phyloP scores from a whole-genome alignment of 1,139 yeast species.

The Arxiozyma telluris region DNA sequence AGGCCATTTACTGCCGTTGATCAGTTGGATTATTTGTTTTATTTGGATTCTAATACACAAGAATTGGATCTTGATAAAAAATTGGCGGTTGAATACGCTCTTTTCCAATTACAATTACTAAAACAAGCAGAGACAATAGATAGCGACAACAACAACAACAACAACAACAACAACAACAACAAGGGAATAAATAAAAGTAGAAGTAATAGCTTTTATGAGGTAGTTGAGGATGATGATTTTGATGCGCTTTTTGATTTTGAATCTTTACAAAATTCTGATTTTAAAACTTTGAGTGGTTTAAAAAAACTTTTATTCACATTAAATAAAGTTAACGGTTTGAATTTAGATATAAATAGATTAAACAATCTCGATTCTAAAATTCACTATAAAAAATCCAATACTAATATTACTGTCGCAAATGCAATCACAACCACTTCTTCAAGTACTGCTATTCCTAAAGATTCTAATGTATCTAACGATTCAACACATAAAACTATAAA shows the following conservation, averaged over 20 bases:
- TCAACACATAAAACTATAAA: neutral
- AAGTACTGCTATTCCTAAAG: neutral
- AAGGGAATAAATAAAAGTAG: too few relatives aligned
- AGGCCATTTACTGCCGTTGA: conserved; percentile 18
- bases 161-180: neutral
- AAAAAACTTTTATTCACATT: conserved; percentile 11
- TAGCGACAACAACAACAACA: neutral
- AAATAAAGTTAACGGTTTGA: conserved; percentile 16
- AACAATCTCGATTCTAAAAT: neutral
- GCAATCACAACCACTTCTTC: too few relatives aligned
- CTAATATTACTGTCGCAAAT: neutral
- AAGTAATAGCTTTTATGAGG: neutral
- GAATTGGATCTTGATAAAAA: conserved; percentile 25
- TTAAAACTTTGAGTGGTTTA: conserved; percentile 15
- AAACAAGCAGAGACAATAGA: conserved; percentile 6
- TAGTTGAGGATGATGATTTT: neutral
- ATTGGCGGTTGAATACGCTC: conserved; percentile 24
- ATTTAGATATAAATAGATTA: conserved; percentile 10
- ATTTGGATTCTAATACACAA: conserved; percentile 9
- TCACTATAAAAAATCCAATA: neutral
- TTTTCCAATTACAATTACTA: conserved; percentile 16
- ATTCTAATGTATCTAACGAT: neutral
- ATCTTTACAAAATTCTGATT: conserved; percentile 9
- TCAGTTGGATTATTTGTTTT: conserved; percentile 19
- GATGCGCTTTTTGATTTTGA: conserved; percentile 8